Percentiles rank a stretch among this genome's conserved stretches.
phyloP scores from a whole-genome alignment of 140 eudicot species.

The Anethum foeniculum region DNA sequence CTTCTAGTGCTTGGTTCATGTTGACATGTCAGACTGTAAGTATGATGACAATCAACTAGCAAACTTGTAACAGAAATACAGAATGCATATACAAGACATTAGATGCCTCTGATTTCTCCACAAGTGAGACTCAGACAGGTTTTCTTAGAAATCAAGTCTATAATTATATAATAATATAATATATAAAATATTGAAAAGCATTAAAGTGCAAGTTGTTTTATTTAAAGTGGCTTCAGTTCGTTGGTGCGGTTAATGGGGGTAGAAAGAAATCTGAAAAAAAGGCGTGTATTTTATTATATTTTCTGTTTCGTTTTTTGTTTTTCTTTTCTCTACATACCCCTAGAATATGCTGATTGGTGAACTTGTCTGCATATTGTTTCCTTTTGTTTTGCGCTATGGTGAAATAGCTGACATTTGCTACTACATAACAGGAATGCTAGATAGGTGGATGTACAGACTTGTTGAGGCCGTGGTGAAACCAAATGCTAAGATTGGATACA shows the following conservation, averaged over 20 bases:
- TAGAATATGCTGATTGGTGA: neutral
- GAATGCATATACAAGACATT: no score
- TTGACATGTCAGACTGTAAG: no score
- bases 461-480: conserved; percentile 59
- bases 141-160: neutral
- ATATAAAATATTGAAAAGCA: neutral
- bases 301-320: neutral
- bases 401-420: neutral
- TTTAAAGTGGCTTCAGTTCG: neutral
- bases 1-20: no score
- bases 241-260: neutral
- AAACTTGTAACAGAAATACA: no score
- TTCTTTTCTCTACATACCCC: neutral
- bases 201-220: neutral
- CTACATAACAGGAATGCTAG: conserved; percentile 78
- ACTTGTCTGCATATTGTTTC: neutral
- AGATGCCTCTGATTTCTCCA: neutral
- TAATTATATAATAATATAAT: neutral
- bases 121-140: neutral
- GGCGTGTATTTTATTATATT: neutral
- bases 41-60: no score
- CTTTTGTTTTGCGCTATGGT: neutral
- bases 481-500: conserved; percentile 22
- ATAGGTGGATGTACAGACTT: conserved; percentile 88
- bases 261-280: neutral